Conservation (phyloP, 306 rosid species). For the Sicyos baderoa region DNA sequence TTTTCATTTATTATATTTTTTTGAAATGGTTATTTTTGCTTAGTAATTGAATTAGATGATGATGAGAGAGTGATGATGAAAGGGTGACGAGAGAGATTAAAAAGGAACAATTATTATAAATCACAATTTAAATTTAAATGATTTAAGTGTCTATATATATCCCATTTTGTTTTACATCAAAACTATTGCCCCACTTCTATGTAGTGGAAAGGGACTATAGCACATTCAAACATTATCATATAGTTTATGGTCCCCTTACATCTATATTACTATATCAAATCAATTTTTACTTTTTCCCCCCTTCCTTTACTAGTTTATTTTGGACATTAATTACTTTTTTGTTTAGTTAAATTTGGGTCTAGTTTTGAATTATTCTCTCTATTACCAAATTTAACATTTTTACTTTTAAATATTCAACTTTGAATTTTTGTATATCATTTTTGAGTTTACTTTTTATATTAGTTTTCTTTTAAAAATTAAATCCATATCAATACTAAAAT, state of each 20-base stretch:
- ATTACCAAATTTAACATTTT: too few relatives aligned
- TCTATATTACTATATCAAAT: not conserved
- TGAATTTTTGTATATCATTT: too few relatives aligned
- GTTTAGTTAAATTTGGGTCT: too few relatives aligned
- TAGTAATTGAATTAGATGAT: not conserved
- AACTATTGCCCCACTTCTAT: not conserved
- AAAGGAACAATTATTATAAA: not conserved
- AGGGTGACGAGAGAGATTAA: not conserved
- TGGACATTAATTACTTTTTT: too few relatives aligned
- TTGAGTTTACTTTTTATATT: too few relatives aligned
- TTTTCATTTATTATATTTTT: too few relatives aligned
- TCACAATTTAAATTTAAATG: not conserved
- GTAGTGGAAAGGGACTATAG: not conserved
- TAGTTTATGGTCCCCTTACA: not conserved
- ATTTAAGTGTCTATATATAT: not conserved
- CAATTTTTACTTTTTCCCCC: not conserved
- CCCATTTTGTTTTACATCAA: not conserved
- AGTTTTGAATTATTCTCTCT: too few relatives aligned
- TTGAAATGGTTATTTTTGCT: not conserved
- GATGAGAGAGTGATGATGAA: constrained; percentile 1
- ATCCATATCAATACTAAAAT: too few relatives aligned
- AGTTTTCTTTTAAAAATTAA: too few relatives aligned
- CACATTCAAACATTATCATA: not conserved
- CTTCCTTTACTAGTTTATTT: too few relatives aligned
- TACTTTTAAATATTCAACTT: too few relatives aligned